These are phyloP conservation scores for Arthroderma sp. DNA, from an alignment of 2,329 filamentous ascomycete species.

Conservation along the genomic window DNA sequence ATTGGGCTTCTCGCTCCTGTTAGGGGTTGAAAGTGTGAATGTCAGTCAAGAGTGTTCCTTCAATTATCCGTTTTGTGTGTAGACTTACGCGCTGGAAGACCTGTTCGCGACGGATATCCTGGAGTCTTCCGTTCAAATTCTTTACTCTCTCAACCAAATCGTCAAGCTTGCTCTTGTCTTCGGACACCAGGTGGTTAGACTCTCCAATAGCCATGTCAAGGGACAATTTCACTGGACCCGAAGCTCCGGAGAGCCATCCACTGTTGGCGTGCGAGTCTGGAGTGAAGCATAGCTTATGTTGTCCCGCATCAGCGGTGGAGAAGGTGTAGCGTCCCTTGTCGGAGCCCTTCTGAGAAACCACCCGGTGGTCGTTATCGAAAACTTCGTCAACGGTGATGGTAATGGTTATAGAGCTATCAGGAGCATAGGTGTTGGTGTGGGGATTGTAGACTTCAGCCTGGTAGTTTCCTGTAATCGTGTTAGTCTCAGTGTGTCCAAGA, in stretches of 20 bases:
- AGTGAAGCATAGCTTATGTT: slow-evolving; percentile 91
- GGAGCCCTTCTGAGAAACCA: slow-evolving; percentile 73
- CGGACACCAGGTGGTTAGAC: slow-evolving; percentile 84
- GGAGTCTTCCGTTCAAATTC: slow-evolving; percentile 75
- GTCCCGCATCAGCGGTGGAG: slow-evolving; percentile 83
- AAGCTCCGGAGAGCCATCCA: slow-evolving; percentile 59
- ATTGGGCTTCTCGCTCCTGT: slow-evolving; percentile 92
- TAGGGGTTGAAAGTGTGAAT: not conserved
- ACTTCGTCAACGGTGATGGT: slow-evolving; percentile 90
- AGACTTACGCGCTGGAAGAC: slow-evolving; percentile 74
- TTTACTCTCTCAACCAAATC: slow-evolving; percentile 79
- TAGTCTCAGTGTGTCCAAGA: not conserved
- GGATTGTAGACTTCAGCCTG: slow-evolving; percentile 74
- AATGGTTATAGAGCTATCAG: slow-evolving; percentile 66
- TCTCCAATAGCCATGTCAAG: slow-evolving; percentile 91
- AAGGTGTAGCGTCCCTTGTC: slow-evolving; percentile 82
- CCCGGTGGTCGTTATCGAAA: slow-evolving; percentile 95
- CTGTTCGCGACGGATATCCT: slow-evolving; percentile 87
- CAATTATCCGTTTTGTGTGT: not conserved
- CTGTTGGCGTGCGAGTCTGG: slow-evolving; percentile 57
- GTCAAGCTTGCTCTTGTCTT: slow-evolving; percentile 83
- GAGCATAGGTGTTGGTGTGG: slow-evolving; percentile 52
- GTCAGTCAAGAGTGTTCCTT: slow-evolving; percentile 1
- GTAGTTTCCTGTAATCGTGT: slow-evolving; percentile 56
- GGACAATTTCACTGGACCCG: slow-evolving; percentile 69